Evolutionary conservation across 148 eudicot species (phyloP).

Genomic region (Rhododendron ovatum): DNA sequence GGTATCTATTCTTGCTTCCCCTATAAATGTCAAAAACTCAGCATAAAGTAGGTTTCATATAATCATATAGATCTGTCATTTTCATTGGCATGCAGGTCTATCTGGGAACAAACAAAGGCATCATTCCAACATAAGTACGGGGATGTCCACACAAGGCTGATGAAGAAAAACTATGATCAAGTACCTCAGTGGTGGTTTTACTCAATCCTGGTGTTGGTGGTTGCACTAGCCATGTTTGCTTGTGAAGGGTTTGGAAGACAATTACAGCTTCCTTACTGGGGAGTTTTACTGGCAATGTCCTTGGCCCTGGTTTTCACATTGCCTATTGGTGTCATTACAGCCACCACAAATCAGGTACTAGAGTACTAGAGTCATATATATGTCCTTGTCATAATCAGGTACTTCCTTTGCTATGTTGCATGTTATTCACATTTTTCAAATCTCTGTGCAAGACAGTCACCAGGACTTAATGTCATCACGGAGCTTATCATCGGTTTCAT

Average conservation of each 20-base stretch:
- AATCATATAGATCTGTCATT: background rate
- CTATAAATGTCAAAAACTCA: background rate
- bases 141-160: slow-evolving; percentile 44
- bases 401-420: background rate
- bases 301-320: slow-evolving; percentile 40
- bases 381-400: too few species aligned
- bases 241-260: slow-evolving; percentile 41
- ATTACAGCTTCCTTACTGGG: slow-evolving; percentile 45
- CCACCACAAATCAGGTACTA: slow-evolving; percentile 48
- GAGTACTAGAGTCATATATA: background rate
- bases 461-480: slow-evolving; percentile 40
- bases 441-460: slow-evolving; percentile 18
- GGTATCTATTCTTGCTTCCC: slow-evolving; percentile 13
- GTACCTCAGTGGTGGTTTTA: slow-evolving; percentile 55
- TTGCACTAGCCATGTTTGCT: slow-evolving; percentile 25
- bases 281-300: slow-evolving; percentile 28
- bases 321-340: slow-evolving; percentile 37
- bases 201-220: slow-evolving; percentile 20
- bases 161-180: slow-evolving; percentile 41
- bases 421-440: background rate
- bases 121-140: slow-evolving; percentile 30
- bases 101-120: slow-evolving; percentile 37
- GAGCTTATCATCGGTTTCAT: slow-evolving; percentile 45
- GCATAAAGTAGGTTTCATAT: background rate
- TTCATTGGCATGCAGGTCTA: slow-evolving; percentile 28